phyloP scores from a whole-genome alignment of 2,329 filamentous ascomycete species.

The Trichophyton rubrum region DNA sequence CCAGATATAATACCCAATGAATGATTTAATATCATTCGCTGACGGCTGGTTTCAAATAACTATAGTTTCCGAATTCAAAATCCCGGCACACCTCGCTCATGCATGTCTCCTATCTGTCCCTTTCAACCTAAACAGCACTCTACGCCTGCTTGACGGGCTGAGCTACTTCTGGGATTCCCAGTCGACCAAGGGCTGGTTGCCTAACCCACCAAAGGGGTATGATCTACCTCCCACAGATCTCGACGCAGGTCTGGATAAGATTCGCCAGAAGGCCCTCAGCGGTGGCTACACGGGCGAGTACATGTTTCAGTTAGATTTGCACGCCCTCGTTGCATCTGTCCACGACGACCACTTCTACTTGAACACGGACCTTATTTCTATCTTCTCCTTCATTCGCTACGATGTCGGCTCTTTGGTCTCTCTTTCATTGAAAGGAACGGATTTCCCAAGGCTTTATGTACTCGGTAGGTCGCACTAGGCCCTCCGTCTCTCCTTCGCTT shows the following conservation, averaged over 20 bases:
- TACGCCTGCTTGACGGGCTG: conserved; percentile 15
- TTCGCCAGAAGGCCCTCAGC: conserved; percentile 32
- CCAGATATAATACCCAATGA: not conserved
- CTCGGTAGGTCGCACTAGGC: conserved; percentile 6
- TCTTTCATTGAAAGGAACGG: conserved; percentile 47
- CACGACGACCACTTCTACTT: conserved; percentile 49
- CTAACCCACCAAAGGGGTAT: conserved; percentile 41
- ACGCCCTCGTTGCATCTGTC: conserved; percentile 40
- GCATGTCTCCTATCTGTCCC: conserved; percentile 16
- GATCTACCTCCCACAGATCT: conserved; percentile 39
- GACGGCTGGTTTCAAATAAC: not conserved
- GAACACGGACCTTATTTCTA: conserved; percentile 13
- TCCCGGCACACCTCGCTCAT: conserved; percentile 14
- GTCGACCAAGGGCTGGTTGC: conserved; percentile 16
- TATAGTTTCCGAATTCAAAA: conserved; percentile 6
- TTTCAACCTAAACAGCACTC: conserved; percentile 13
- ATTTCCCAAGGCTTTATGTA: conserved; percentile 44
- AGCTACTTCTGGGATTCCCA: conserved; percentile 16
- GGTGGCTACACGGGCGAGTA: conserved; percentile 43
- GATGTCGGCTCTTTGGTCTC: conserved; percentile 46
- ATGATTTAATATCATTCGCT: not conserved
- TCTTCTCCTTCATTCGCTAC: conserved; percentile 43
- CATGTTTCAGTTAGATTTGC: conserved; percentile 44
- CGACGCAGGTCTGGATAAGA: conserved; percentile 34
- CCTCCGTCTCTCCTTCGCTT: not conserved